Evolutionary conservation across 805 yeast species (phyloP).

Genomic region (Candida morakotiae): DNA sequence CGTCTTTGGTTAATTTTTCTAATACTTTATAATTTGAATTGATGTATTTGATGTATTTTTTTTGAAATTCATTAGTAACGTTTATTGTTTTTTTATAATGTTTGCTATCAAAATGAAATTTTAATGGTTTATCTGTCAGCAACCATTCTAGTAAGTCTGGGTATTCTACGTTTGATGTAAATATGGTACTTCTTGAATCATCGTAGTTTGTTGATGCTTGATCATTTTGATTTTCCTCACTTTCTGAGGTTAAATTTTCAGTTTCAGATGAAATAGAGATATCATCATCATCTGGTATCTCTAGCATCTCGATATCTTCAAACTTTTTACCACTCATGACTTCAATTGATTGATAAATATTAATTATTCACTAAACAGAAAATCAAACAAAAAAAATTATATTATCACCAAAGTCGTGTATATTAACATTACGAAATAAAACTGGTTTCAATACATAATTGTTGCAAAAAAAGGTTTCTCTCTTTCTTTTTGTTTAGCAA

Average conservation of each 20-base stretch:
- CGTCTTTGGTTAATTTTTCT: slow-evolving; percentile 27
- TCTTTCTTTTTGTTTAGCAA: no score
- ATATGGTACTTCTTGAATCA: slow-evolving; percentile 1
- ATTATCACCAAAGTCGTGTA: slow-evolving; percentile 5
- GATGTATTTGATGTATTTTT: slow-evolving; percentile 44
- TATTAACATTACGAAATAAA: not conserved
- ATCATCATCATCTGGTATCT: slow-evolving; percentile 33
- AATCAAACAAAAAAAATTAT: slow-evolving; percentile 1
- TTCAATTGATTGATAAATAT: not conserved
- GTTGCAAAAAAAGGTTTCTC: not conserved
- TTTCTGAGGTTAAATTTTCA: slow-evolving; percentile 17
- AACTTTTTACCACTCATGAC: slow-evolving; percentile 12
- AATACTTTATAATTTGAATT: slow-evolving; percentile 49
- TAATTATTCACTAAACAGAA: no score
- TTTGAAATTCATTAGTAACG: slow-evolving; percentile 34
- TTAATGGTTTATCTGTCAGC: slow-evolving; percentile 28
- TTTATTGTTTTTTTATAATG: slow-evolving; percentile 34
- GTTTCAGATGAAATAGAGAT: slow-evolving; percentile 21
- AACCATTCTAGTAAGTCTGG: slow-evolving; percentile 47
- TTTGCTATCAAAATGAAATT: slow-evolving; percentile 39
- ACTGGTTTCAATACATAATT: slow-evolving; percentile 1
- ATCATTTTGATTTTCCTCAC: not conserved
- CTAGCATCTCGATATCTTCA: slow-evolving; percentile 43
- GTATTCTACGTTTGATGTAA: slow-evolving; percentile 16
- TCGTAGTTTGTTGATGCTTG: not conserved